Percentiles rank a stretch among this genome's conserved stretches.
These are phyloP conservation scores for Russula ochroleuca DNA, from an alignment of 768 basidiomycete species.

Conservation along the genomic window DNA sequence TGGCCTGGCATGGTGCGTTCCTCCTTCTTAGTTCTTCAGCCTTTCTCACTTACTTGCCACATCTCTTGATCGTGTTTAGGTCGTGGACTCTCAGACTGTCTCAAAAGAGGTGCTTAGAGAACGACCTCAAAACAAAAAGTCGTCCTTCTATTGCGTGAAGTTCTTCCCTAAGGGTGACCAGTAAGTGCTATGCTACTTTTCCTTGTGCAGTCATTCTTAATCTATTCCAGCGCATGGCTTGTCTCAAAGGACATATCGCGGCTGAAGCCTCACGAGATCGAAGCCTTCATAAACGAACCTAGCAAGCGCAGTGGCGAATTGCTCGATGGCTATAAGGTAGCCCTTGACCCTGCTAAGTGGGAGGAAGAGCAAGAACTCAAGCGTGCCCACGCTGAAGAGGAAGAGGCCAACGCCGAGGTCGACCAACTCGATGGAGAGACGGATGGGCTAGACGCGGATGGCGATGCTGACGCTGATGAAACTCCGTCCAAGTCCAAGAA, in stretches of 20 bases:
- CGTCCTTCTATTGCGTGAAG: slow-evolving; percentile 63
- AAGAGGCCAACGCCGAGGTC: slow-evolving; percentile 56
- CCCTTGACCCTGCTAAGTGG: slow-evolving; percentile 69
- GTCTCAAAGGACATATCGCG: slow-evolving; percentile 75
- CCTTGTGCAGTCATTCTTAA: slow-evolving; percentile 20
- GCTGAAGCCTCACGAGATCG: slow-evolving; percentile 75
- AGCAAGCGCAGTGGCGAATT: slow-evolving; percentile 76
- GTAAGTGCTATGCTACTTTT: slow-evolving; percentile 49
- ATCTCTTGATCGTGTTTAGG: slow-evolving; percentile 44
- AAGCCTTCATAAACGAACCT: slow-evolving; percentile 73
- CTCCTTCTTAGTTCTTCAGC: slow-evolving; percentile 28
- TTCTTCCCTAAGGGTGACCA: slow-evolving; percentile 95
- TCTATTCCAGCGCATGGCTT: slow-evolving; percentile 69
- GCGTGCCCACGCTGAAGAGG: slow-evolving; percentile 37
- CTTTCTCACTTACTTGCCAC: slow-evolving; percentile 9
- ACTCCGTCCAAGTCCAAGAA: slow-evolving; percentile 47
- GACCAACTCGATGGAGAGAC: slow-evolving; percentile 60
- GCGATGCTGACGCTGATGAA: slow-evolving; percentile 38
- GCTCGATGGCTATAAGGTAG: slow-evolving; percentile 68
- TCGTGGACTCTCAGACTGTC: slow-evolving; percentile 70
- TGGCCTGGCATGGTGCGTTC: slow-evolving; percentile 92
- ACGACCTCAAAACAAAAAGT: slow-evolving; percentile 70
- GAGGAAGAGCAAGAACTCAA: slow-evolving; percentile 43
- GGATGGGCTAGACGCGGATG: slow-evolving; percentile 46
- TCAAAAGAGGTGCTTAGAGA: slow-evolving; percentile 60